phyloP scores from a whole-genome alignment of 2,329 filamentous ascomycete genomes.

The Escovopsis weberi region DNA sequence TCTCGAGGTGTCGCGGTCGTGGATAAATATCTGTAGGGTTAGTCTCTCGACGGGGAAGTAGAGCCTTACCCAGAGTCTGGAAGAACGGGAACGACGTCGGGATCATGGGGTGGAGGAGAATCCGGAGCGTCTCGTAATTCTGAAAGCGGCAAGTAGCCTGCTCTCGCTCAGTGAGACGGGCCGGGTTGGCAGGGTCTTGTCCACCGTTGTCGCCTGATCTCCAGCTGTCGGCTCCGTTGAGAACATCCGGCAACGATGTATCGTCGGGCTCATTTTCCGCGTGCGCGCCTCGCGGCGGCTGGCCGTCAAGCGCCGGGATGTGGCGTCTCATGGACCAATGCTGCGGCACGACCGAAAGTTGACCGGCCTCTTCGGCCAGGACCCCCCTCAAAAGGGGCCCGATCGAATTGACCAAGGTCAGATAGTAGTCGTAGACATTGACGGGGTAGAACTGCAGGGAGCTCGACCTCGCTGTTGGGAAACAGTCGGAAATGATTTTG shows the following conservation, averaged over 20 bases:
- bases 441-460: conserved; percentile 55
- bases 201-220: conserved; percentile 10
- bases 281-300: conserved; percentile 6
- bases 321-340: conserved; percentile 37
- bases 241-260: conserved; percentile 18
- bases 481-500: conserved; percentile 60
- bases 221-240: conserved; percentile 14
- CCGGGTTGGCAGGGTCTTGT: conserved; percentile 10
- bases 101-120: conserved; percentile 64
- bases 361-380: conserved; percentile 68
- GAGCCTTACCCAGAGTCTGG: conserved; percentile 67
- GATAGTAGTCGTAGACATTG: conserved; percentile 76
- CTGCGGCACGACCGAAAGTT: conserved; percentile 60
- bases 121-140: conserved; percentile 66
- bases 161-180: conserved; percentile 27
- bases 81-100: conserved; percentile 73
- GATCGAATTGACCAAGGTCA: conserved; percentile 56
- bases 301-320: conserved; percentile 12
- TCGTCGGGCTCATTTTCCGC: conserved; percentile 15
- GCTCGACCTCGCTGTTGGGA: conserved; percentile 51
- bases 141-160: conserved; percentile 33
- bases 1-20: conserved; percentile 36
- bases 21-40: conserved; percentile 42
- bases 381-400: conserved; percentile 67
- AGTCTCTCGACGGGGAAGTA: conserved; percentile 56